Conservation (phyloP, 768 basidiomycete species). For the Galerina sulciceps region DNA sequence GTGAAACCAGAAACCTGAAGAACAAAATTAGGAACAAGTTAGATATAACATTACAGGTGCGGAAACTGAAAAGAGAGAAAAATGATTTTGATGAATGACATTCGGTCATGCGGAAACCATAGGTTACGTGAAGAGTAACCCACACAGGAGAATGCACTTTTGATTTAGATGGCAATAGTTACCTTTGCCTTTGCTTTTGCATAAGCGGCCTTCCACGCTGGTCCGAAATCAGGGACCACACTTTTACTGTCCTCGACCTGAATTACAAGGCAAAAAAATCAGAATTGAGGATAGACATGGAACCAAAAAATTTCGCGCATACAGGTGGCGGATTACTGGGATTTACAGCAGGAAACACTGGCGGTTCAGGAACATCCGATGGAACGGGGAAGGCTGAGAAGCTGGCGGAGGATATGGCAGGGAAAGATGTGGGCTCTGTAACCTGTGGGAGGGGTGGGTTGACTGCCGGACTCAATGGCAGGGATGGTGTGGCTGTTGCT, state of each 20-base stretch:
- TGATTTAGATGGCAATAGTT: constrained; percentile 10
- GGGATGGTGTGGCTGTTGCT: not conserved
- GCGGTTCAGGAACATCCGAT: constrained; percentile 53
- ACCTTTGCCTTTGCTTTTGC: constrained; percentile 61
- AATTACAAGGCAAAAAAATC: constrained; percentile 24
- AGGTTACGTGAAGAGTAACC: too few relatives aligned
- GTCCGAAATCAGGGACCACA: constrained; percentile 49
- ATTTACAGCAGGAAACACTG: constrained; percentile 56
- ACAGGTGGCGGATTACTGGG: constrained; percentile 55
- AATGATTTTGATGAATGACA: not conserved
- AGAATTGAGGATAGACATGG: constrained; percentile 7
- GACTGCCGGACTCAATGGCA: not conserved
- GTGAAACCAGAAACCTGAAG: constrained; percentile 34
- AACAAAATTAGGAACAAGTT: not conserved
- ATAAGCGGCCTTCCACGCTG: constrained; percentile 67
- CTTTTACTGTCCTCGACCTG: constrained; percentile 25
- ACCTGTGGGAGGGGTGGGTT: not conserved
- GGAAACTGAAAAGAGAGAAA: not conserved
- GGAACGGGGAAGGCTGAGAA: constrained; percentile 70
- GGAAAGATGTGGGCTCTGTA: constrained; percentile 7
- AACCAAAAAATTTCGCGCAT: not conserved
- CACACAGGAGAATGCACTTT: too few relatives aligned
- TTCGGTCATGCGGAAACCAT: too few relatives aligned
- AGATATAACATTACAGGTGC: too few relatives aligned
- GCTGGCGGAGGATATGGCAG: constrained; percentile 8